Evolutionary conservation across 2,329 filamentous ascomycete species (phyloP).

Genomic region (Phialophora tarda): DNA sequence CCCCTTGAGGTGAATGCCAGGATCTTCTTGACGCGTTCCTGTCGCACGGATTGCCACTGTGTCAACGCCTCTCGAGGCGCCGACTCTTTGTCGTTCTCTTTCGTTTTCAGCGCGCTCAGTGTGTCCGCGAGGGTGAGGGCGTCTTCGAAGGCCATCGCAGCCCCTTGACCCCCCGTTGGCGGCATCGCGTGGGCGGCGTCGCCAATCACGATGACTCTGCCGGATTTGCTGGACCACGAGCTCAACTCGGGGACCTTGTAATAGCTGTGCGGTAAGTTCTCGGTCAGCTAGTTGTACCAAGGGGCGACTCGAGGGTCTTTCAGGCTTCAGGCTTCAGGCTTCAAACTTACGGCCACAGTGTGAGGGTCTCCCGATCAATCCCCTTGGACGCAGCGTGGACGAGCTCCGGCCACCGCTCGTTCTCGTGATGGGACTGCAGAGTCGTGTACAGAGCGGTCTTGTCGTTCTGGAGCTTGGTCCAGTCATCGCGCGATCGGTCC

Average conservation of each 20-base stretch:
- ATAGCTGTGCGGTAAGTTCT: conserved; percentile 1
- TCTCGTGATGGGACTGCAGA: conserved; percentile 25
- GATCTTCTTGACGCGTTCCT: conserved; percentile 56
- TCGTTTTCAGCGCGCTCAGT: conserved; percentile 16
- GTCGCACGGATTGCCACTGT: conserved; percentile 57
- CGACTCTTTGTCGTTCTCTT: conserved; percentile 10
- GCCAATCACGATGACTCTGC: conserved; percentile 34
- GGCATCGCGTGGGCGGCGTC: conserved; percentile 39
- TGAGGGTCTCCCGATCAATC: conserved; percentile 26
- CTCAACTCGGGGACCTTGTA: conserved; percentile 33
- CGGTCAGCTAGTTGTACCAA: not conserved
- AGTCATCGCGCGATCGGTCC: conserved; percentile 35
- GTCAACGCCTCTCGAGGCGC: conserved; percentile 5
- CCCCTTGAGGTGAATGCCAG: conserved; percentile 51
- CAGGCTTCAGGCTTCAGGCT: not conserved
- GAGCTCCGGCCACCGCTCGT: conserved; percentile 29
- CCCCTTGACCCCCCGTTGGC: conserved; percentile 36
- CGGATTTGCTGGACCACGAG: conserved; percentile 32
- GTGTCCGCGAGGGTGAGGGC: conserved; percentile 35
- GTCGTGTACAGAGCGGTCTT: conserved; percentile 27
- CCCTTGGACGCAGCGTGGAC: conserved; percentile 29
- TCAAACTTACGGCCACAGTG: conserved; percentile 34
- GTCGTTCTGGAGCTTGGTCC: conserved; percentile 32
- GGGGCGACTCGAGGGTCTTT: not conserved
- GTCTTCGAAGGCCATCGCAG: conserved; percentile 38